Percentiles rank a stretch among this genome's conserved stretches.
Conservation (phyloP, 805 yeast species). For the Starmerella sirachaensis region DNA sequence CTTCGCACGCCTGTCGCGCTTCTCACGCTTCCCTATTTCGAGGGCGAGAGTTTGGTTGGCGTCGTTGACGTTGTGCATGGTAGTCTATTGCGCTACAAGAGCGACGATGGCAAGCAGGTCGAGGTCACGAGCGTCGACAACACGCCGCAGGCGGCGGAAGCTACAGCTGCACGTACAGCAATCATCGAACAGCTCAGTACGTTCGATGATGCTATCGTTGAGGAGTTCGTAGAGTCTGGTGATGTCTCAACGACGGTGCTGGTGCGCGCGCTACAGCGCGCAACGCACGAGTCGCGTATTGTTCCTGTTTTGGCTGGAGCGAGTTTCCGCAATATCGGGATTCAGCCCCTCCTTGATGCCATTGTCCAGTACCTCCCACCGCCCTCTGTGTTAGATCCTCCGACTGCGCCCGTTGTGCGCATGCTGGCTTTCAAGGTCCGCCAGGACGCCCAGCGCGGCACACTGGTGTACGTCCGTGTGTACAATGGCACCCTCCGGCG, state of each 20-base stretch:
- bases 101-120: conserved; percentile 45
- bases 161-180: conserved; percentile 41
- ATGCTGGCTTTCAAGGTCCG: conserved; percentile 87
- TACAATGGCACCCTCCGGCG: conserved; percentile 67
- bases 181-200: conserved; percentile 77
- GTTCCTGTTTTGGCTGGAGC: conserved; percentile 89
- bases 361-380: conserved; percentile 68
- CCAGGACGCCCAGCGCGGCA: conserved; percentile 67
- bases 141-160: conserved; percentile 27
- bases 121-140: conserved; percentile 29
- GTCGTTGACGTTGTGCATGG: conserved; percentile 63
- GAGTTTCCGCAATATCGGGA: conserved; percentile 84
- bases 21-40: conserved; percentile 68
- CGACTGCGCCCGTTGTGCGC: conserved; percentile 45
- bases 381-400: conserved; percentile 44
- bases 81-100: conserved; percentile 35
- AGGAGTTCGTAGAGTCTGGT: conserved; percentile 52
- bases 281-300: conserved; percentile 46
- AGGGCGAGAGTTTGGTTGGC: conserved; percentile 47
- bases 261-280: conserved; percentile 47
- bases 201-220: conserved; percentile 63
- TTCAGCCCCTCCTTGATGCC: conserved; percentile 85
- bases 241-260: conserved; percentile 43
- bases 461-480: conserved; percentile 75
- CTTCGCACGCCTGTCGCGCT: conserved; percentile 62